A percentile compares a stretch with the other conserved stretches of the same genome.
These are phyloP conservation scores for Alloascoidea hylecoeti DNA, from an alignment of 805 yeast species.

Conservation along the genomic window DNA sequence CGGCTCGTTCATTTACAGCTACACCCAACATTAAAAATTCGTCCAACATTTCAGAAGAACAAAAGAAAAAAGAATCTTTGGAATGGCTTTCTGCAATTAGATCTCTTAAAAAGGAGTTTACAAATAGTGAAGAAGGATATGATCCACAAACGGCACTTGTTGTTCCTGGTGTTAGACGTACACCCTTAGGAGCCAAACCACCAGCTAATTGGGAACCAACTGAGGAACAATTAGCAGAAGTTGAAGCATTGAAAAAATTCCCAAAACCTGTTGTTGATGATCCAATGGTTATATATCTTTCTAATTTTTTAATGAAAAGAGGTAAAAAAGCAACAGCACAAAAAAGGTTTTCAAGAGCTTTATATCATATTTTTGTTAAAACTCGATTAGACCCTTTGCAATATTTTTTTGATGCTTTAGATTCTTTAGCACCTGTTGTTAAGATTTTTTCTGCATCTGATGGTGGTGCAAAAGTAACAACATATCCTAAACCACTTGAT, in stretches of 20 bases:
- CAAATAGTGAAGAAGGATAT: too few species aligned
- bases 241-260: constrained; percentile 29
- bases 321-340: constrained; percentile 81
- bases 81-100: too few species aligned
- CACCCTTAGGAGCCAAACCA: too few species aligned
- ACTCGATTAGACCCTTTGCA: constrained; percentile 70
- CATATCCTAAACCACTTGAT: constrained; percentile 73
- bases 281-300: constrained; percentile 62
- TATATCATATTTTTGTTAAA: constrained; percentile 64
- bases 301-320: constrained; percentile 82
- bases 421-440: constrained; percentile 75
- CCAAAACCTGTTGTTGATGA: constrained; percentile 52
- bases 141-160: too few species aligned
- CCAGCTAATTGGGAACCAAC: constrained; percentile 33
- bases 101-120: too few species aligned
- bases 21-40: too few species aligned
- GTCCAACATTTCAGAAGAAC: too few species aligned
- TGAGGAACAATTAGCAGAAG: constrained; percentile 47
- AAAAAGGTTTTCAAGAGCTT: constrained; percentile 56
- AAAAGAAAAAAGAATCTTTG: too few species aligned
- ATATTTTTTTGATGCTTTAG: constrained; percentile 60
- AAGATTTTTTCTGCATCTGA: constrained; percentile 64
- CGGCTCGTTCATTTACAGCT: too few species aligned
- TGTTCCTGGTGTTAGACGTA: too few species aligned
- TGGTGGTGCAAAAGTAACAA: constrained; percentile 71